Evolutionary conservation across 2,329 filamentous ascomycete genomes (phyloP), one percentile per base, ranked within the genome.

Genomic region (Beauveria sp.): DNA sequence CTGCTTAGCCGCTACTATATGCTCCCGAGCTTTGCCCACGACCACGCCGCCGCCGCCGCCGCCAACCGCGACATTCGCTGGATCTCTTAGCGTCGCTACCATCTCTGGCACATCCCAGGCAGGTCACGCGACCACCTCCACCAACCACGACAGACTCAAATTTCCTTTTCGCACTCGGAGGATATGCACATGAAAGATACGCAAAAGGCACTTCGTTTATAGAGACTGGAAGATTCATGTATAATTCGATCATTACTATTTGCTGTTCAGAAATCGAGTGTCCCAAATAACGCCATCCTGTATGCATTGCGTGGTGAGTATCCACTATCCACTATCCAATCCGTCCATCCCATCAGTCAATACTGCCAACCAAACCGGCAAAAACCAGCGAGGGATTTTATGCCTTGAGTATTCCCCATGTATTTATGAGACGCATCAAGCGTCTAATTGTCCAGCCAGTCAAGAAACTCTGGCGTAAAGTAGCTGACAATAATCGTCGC

Each of bases 401-500:
- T 54, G 5, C 30, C 3, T 44, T 51, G 34, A 44, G 20, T 43
- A 1, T 18, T 41, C 20, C 40, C 41, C 52, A 41, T 14, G 12
- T 37, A 16, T 46, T 37, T 46, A 1, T 48, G n/a, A 34, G 26
- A 16, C 24, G 2, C 3, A 12, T 24, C 55, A 18, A 10, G 20
- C 22, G n/a, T 54, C 67, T 75, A 84, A 63, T 79, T 79, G 63
- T 83, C 80, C 62, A 88, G 75, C 85, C 85, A 88, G 71, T 88
- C 84, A 28, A 89, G 75, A 70, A 89, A 87, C 66, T 88, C 90
- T 1, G 94, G 94, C 0, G 90, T 92, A 70, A 97, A 97, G 76
- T 99, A 99, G 75, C 85, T 94, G 68, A 97, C 84, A 48, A 99
- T 84, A 70, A 99, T 97, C 0, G 88, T 93, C 7, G 94, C 94